Evolutionary conservation across 176 grass and related monocot species (phyloP).

Genomic region (Areca catechu): DNA sequence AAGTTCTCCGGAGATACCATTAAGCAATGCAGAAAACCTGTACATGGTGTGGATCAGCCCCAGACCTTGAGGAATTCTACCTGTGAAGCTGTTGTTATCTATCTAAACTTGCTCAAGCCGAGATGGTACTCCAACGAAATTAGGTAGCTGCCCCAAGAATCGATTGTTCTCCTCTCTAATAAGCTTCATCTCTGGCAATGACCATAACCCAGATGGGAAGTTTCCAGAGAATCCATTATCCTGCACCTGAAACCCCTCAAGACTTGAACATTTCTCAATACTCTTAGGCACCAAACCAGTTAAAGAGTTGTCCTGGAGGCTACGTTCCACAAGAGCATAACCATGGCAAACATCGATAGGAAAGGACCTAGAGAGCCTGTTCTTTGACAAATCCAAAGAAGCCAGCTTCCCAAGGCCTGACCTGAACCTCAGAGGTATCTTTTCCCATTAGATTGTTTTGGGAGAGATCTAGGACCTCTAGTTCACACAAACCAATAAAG

Average conservation of each 20-base stretch:
- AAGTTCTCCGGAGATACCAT: conserved; percentile 43
- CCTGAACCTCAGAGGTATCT: conserved; percentile 40
- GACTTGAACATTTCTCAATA: conserved; percentile 36
- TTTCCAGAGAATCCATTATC: conserved; percentile 51
- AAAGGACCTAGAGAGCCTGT: conserved; percentile 46
- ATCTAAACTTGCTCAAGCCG: conserved; percentile 66
- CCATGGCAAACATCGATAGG: conserved; percentile 24
- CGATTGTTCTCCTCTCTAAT: conserved; percentile 50
- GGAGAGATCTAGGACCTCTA: conserved; percentile 61
- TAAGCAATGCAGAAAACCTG: conserved; percentile 57
- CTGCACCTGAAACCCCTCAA: conserved; percentile 61
- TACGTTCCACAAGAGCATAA: conserved; percentile 12
- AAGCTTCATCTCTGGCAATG: conserved; percentile 42
- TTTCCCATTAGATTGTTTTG: conserved; percentile 50
- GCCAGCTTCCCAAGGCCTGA: conserved; percentile 32
- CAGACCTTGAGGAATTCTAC: conserved; percentile 36
- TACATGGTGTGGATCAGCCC: conserved; percentile 56
- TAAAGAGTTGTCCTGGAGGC: conserved; percentile 24
- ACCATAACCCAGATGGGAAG: conserved; percentile 57
- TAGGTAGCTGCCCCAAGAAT: conserved; percentile 40
- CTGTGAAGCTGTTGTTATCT: conserved; percentile 65
- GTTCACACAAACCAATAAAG: conserved; percentile 31
- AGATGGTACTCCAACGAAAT: conserved; percentile 27
- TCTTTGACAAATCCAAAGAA: conserved; percentile 45
- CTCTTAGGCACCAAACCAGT: conserved; percentile 6